Percentiles rank a stretch among this genome's conserved stretches.
These are phyloP conservation scores for Cryphonectria nitschkei DNA, from an alignment of 2,329 filamentous ascomycete species.

Conservation along the genomic window DNA sequence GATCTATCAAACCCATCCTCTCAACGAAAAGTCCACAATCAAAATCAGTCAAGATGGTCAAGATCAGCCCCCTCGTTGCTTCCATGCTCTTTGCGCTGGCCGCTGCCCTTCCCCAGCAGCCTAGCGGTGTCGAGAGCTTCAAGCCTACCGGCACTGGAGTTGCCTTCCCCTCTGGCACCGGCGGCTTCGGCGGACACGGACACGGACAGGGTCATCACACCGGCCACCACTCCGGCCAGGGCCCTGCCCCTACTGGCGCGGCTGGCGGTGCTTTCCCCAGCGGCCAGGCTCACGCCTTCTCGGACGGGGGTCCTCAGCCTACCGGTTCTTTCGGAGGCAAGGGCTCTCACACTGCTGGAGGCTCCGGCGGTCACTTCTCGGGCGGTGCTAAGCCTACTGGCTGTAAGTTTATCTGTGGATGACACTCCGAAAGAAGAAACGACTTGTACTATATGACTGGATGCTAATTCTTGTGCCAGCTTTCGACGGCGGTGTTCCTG, in stretches of 20 bases:
- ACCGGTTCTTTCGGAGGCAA: conserved; percentile 20
- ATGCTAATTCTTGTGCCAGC: not conserved
- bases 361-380: not conserved
- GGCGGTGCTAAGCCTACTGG: conserved; percentile 18
- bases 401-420: not conserved
- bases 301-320: conserved; percentile 9
- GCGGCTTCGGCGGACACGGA: conserved; percentile 11
- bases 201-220: not conserved
- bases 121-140: conserved; percentile 9
- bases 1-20: not conserved
- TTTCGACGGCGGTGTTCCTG: conserved; percentile 8
- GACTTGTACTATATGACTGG: too few relatives aligned
- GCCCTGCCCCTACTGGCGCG: not conserved
- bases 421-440: not conserved
- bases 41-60: conserved; percentile 30
- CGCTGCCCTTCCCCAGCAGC: conserved; percentile 24
- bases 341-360: conserved; percentile 2
- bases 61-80: conserved; percentile 28
- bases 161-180: conserved; percentile 23
- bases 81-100: conserved; percentile 25
- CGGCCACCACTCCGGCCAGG: conserved; percentile 16
- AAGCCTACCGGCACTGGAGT: conserved; percentile 4
- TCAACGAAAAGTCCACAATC: not conserved
- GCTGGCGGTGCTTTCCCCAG: conserved; percentile 4
- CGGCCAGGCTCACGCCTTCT: conserved; percentile 3